Evolutionary conservation across 2,329 filamentous ascomycete species (phyloP).

Genomic region (Sordariomycetes sp.): DNA sequence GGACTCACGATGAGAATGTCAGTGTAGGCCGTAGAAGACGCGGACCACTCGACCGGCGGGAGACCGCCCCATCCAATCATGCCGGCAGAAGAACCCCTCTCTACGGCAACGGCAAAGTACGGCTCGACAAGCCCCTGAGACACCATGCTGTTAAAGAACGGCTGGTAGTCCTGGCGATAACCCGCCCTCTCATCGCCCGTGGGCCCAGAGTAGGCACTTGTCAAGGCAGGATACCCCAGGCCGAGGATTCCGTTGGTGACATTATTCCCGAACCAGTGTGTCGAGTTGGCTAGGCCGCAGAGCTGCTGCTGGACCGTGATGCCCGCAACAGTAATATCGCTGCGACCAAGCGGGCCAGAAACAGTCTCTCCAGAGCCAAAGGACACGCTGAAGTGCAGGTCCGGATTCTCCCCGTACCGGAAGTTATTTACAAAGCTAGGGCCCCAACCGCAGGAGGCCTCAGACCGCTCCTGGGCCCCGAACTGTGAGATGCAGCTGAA

Average conservation of each 20-base stretch:
- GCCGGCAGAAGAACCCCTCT: slow-evolving; percentile 29
- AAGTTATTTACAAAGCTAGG: slow-evolving; percentile 23
- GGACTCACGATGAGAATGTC: slow-evolving; percentile 31
- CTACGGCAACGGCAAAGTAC: slow-evolving; percentile 32
- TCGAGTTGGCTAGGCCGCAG: slow-evolving; percentile 32
- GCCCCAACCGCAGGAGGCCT: slow-evolving; percentile 26
- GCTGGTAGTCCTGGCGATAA: slow-evolving; percentile 28
- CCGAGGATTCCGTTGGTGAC: slow-evolving; percentile 36
- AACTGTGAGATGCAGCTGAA: slow-evolving; percentile 26
- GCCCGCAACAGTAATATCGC: slow-evolving; percentile 30
- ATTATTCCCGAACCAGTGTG: slow-evolving; percentile 38
- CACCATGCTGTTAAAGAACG: slow-evolving; percentile 34
- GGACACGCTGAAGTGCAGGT: slow-evolving; percentile 29
- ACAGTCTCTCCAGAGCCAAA: slow-evolving; percentile 36
- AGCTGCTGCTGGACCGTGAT: slow-evolving; percentile 29
- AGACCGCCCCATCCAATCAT: slow-evolving; percentile 32
- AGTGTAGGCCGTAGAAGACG: slow-evolving; percentile 16
- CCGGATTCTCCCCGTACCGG: slow-evolving; percentile 20
- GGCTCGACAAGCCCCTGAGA: slow-evolving; percentile 28
- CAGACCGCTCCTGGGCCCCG: slow-evolving; percentile 14
- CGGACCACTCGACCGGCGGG: slow-evolving; percentile 20
- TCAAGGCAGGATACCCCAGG: slow-evolving; percentile 35
- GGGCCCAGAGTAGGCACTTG: slow-evolving; percentile 29
- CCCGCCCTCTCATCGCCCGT: slow-evolving; percentile 21
- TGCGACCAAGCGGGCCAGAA: slow-evolving; percentile 30